Evolutionary conservation across 495 filamentous ascomycete genomes (phyloP).

Genomic region (Aspergillus incahuasiensis): DNA sequence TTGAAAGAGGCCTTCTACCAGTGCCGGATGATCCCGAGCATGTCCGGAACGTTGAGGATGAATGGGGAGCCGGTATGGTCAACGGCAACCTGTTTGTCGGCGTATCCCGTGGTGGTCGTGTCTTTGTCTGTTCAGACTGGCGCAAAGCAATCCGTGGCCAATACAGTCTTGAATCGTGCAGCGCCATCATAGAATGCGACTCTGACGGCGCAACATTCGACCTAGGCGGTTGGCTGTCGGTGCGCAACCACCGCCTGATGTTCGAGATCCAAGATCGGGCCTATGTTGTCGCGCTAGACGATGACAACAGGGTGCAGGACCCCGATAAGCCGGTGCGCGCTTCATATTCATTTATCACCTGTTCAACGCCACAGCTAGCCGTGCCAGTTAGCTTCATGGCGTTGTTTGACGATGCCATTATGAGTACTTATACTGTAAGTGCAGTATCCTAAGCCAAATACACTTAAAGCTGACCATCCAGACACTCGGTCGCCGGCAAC

Average conservation of each 20-base stretch:
- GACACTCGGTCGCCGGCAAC: constrained; percentile 35
- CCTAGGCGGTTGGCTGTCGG: constrained; percentile 37
- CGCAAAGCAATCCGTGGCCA: constrained; percentile 29
- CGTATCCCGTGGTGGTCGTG: constrained; percentile 34
- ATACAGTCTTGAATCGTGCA: constrained; percentile 18
- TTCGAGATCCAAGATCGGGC: constrained; percentile 38
- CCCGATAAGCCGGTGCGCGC: constrained; percentile 20
- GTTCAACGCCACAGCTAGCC: constrained; percentile 31
- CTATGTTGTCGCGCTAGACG: constrained; percentile 34
- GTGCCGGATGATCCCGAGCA: constrained; percentile 24
- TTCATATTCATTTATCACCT: constrained; percentile 34
- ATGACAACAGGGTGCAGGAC: constrained; percentile 29
- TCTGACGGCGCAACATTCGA: constrained; percentile 34
- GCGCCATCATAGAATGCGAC: constrained; percentile 34
- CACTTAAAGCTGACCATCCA: constrained; percentile 16
- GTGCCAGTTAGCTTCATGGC: constrained; percentile 40
- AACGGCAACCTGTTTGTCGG: constrained; percentile 35
- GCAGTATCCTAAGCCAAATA: not conserved
- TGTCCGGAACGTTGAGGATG: constrained; percentile 27
- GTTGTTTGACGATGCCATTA: constrained; percentile 36
- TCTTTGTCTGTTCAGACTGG: constrained; percentile 38
- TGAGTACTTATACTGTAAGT: constrained; percentile 38
- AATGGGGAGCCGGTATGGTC: constrained; percentile 41
- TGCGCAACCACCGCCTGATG: constrained; percentile 39
- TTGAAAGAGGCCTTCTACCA: constrained; percentile 26